A percentile compares a stretch with the other conserved stretches of the same genome.
Evolutionary conservation across 2,329 filamentous ascomycete genomes (phyloP).

Genomic region (Chaetomiaceae sp.): DNA sequence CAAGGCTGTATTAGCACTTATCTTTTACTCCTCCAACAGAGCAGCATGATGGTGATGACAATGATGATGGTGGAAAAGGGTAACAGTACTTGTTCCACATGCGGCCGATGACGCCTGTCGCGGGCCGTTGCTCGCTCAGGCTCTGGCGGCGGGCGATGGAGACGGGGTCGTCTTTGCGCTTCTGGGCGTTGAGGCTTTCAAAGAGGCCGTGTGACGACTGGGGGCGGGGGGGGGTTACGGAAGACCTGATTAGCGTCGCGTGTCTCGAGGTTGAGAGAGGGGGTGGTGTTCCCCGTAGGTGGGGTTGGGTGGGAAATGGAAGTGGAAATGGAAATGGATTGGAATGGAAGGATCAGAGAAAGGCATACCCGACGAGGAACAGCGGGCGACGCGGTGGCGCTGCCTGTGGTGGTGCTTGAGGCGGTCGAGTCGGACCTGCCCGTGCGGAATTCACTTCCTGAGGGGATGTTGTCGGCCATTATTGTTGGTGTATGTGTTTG

Average conservation of each 20-base stretch:
- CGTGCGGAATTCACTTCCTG: slow-evolving; percentile 20
- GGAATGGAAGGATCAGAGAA: background rate
- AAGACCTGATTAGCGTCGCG: background rate
- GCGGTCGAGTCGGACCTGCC: slow-evolving; percentile 30
- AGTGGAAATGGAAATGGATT: no score
- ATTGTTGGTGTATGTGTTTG: background rate
- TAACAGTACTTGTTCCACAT: slow-evolving; percentile 55
- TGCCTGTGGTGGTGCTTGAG: slow-evolving; percentile 18
- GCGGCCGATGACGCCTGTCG: slow-evolving; percentile 47
- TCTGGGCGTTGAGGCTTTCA: slow-evolving; percentile 48
- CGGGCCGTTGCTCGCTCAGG: slow-evolving; percentile 49
- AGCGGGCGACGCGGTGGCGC: slow-evolving; percentile 5
- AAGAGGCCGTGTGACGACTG: slow-evolving; percentile 41
- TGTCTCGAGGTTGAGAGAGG: no score
- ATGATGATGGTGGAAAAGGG: background rate
- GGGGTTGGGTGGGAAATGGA: no score
- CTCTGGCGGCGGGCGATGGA: slow-evolving; percentile 49
- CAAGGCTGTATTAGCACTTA: background rate
- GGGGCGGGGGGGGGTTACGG: background rate
- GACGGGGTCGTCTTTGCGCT: slow-evolving; percentile 42
- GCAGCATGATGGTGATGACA: background rate
- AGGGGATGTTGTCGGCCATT: slow-evolving; percentile 23
- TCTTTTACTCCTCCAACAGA: no score
- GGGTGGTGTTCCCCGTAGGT: no score
- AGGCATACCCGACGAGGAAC: slow-evolving; percentile 22